phyloP scores from a whole-genome alignment of 495 filamentous ascomycete genomes.

The Poronia punctata region DNA sequence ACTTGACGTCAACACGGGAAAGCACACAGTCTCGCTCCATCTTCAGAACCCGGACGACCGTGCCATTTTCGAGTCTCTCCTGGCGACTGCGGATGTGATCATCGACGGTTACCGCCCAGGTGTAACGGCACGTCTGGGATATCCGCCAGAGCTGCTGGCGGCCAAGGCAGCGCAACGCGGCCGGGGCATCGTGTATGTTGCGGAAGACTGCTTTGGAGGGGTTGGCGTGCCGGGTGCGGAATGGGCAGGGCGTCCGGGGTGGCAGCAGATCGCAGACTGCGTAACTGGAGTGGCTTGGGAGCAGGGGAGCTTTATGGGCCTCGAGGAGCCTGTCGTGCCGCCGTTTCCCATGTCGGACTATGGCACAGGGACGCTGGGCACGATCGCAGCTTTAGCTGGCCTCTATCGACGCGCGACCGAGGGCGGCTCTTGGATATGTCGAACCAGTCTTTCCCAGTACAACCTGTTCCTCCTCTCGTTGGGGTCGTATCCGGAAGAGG shows the following conservation, averaged over 20 bases:
- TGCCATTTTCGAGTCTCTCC: conserved; percentile 46
- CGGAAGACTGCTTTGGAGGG: conserved; percentile 66
- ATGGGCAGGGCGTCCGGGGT: conserved; percentile 45
- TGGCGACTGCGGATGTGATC: conserved; percentile 48
- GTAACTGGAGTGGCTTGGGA: conserved; percentile 56
- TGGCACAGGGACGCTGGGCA: conserved; percentile 61
- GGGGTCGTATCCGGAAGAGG: conserved; percentile 49
- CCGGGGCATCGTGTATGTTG: conserved; percentile 61
- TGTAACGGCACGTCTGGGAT: conserved; percentile 53
- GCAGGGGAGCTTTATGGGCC: conserved; percentile 66
- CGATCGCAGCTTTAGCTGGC: conserved; percentile 55
- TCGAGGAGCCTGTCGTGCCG: conserved; percentile 63
- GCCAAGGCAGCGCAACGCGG: conserved; percentile 42
- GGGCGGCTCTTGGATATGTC: conserved; percentile 60
- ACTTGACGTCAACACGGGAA: conserved; percentile 71
- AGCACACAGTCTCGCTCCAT: conserved; percentile 47
- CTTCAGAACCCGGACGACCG: conserved; percentile 48
- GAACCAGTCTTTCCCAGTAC: conserved; percentile 35
- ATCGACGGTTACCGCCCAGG: conserved; percentile 64
- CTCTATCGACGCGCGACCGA: conserved; percentile 54
- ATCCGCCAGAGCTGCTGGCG: conserved; percentile 43
- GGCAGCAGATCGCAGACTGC: conserved; percentile 56
- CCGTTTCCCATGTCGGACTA: conserved; percentile 81
- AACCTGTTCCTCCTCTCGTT: conserved; percentile 57
- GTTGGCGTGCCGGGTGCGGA: conserved; percentile 27